Evolutionary conservation across 164 flowering plant species (phyloP), one percentile per base, ranked within the genome.

Genomic region (Berberis vulgaris): DNA sequence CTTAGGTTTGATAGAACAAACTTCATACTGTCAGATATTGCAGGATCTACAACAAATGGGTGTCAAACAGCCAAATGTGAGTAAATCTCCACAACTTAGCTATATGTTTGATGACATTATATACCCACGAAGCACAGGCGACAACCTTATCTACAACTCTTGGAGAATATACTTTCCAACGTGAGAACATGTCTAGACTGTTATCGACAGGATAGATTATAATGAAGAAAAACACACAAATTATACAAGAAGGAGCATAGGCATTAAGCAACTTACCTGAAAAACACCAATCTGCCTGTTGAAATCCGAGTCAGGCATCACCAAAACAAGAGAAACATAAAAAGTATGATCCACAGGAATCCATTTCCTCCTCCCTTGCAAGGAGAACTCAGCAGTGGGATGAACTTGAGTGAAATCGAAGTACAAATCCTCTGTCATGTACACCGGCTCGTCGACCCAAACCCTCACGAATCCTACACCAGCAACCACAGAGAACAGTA

Each of bases 291-390:
- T 57, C 0, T 77, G 74, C 43, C 82, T 64, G 65, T 92, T 92
- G 62, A 62, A 86, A 64, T 82, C 86, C 7, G 96, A 92, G 11
- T 92, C 98, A 3, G 96, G 98, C 86, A 92, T 69, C 71, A 86
- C 55, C 54, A 92, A 76, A 38, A 67, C 58, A 59, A 89, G 49
- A 9, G 81, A 79, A n/a, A 87, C 93, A 61, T 69, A 72, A 43
- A 76, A 52, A 0, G 84, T 86, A 57, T 89, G 95, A 1, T 93
- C 96, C 43, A 71, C 77, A 0, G 95, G 96, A 60, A 92, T 68
- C n/a, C 66, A 38, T 41, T 61, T 65, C 61, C 5, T 66, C 50
- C 62, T 65, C 57, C 45, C 63, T 41, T 47, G 50, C 2, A 47
- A 47, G 6, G 41, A 42, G 41, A 80, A 78, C 40, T 74, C 68